Evolutionary conservation across 495 filamentous ascomycete species (phyloP), one percentile per base, ranked within the genome.

Genomic region (Aspergillus campestris): DNA sequence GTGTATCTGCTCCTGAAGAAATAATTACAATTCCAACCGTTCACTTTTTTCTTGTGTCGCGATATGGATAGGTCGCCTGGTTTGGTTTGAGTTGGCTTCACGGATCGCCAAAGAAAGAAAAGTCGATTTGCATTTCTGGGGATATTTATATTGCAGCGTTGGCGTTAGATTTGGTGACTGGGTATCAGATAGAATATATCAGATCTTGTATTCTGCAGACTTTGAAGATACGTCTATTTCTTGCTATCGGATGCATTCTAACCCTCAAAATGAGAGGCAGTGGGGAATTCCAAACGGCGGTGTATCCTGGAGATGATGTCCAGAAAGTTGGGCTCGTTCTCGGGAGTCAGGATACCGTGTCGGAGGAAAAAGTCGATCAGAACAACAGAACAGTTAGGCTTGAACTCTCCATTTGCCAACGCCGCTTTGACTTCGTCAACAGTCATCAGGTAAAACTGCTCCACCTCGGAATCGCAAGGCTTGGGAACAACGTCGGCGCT

Each of bases 1-100:
- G 79, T 94, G 37, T 99, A 97, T 64, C 74, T 99, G 48, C 75
- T 97, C 31, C 70, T 89, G 44, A 96, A 95, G 82, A 91, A 89
- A 80, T 94, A 75, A 64, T 47, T 38, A 36, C 18, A 13, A 31
- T 12, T 8, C 28, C 18, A 24, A 24, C 18, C 18, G 18, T 38
- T 29, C 38, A 9, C 34, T 32, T 48, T 42, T 8, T 42, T 39
- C 11, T 34, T 45, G 36, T 49, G 40, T 7, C 35, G n/a, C 35
- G 35, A 37, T 37, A 37, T 37, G 35, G 12, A 37, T 10, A 37
- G 13, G 33, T 8, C 35, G 13, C 7, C 35, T 37, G n/a, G 13
- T 8, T 13, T 37, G 10, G 18, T 37, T 9, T 13, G 18, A 24
- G 4, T 33, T 34, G 43, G 34, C 47, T 15, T 7, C 12, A 12